These are phyloP conservation scores for Myriosclerotinia scirpicola DNA, from an alignment of 2,329 filamentous ascomycete genomes.

Conservation along the genomic window DNA sequence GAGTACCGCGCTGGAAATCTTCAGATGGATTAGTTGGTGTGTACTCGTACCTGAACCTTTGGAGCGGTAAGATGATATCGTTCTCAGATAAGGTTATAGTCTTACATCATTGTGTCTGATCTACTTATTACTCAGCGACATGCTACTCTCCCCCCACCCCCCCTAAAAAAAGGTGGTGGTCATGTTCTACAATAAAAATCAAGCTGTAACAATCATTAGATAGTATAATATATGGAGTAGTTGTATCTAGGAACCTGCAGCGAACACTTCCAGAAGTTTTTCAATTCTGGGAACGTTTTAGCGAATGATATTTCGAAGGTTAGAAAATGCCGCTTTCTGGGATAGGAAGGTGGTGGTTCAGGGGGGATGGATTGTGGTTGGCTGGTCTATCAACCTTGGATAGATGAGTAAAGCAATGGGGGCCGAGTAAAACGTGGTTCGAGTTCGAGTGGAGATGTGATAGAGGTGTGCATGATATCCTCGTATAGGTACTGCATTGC, in stretches of 20 bases:
- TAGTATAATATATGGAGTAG: no score
- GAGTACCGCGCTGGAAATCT: background rate
- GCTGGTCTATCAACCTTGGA: background rate
- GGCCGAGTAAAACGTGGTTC: slow-evolving; percentile 18
- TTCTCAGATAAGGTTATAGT: slow-evolving; percentile 2
- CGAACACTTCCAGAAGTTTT: background rate
- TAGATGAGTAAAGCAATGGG: background rate
- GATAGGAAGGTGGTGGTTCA: background rate
- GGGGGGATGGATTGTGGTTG: background rate
- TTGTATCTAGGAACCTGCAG: background rate
- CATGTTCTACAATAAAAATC: no score
- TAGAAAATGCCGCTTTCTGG: background rate
- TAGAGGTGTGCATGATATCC: background rate
- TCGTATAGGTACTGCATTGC: slow-evolving; percentile 11
- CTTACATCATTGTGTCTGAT: slow-evolving; percentile 7
- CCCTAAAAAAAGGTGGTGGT: no score
- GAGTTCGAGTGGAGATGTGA: slow-evolving; percentile 6
- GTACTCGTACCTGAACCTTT: slow-evolving; percentile 16
- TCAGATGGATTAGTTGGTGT: background rate
- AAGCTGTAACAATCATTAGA: no score
- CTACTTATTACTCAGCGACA: background rate
- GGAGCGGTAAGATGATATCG: background rate
- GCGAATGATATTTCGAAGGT: background rate
- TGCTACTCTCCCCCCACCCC: no score
- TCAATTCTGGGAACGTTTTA: background rate